A percentile compares a stretch with the other conserved stretches of the same genome.
Conservation (phyloP, 495 filamentous ascomycete genomes). For the Bryoglossum gracile region DNA sequence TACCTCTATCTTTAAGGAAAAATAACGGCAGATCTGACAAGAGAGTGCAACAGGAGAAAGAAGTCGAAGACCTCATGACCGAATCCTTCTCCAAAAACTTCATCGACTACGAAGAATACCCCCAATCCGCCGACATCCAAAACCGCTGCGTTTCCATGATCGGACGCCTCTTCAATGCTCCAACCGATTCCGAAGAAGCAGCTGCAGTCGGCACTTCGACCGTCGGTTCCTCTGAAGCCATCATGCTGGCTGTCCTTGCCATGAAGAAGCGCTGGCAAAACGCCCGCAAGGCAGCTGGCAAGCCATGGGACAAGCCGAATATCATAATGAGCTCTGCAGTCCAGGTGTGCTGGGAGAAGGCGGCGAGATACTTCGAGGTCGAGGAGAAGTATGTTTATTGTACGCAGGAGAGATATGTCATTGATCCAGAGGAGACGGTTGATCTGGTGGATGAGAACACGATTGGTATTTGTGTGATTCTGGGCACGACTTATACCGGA, state of each 20-base stretch:
- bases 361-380: constrained; percentile 87
- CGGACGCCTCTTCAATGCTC: constrained; percentile 76
- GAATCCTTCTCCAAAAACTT: constrained; percentile 89
- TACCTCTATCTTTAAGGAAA: neutral
- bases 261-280: constrained; percentile 97
- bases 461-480: constrained; percentile 84
- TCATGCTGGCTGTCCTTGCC: constrained; percentile 81
- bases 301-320: constrained; percentile 69
- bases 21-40: neutral
- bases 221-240: constrained; percentile 81
- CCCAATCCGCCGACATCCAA: constrained; percentile 81
- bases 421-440: constrained; percentile 78
- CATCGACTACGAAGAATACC: constrained; percentile 90
- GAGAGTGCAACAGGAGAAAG: constrained; percentile 55
- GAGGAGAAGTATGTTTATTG: constrained; percentile 88
- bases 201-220: constrained; percentile 77
- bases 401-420: constrained; percentile 70
- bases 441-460: constrained; percentile 90
- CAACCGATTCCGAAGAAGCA: constrained; percentile 38
- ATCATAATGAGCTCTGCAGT: constrained; percentile 90
- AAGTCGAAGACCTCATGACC: constrained; percentile 85
- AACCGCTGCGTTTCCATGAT: constrained; percentile 93
- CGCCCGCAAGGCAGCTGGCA: constrained; percentile 67
- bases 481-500: constrained; percentile 92
- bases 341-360: constrained; percentile 96